Evolutionary conservation across 1,284 basidiomycete species (phyloP).

Genomic region (Pholiota adiposa): DNA sequence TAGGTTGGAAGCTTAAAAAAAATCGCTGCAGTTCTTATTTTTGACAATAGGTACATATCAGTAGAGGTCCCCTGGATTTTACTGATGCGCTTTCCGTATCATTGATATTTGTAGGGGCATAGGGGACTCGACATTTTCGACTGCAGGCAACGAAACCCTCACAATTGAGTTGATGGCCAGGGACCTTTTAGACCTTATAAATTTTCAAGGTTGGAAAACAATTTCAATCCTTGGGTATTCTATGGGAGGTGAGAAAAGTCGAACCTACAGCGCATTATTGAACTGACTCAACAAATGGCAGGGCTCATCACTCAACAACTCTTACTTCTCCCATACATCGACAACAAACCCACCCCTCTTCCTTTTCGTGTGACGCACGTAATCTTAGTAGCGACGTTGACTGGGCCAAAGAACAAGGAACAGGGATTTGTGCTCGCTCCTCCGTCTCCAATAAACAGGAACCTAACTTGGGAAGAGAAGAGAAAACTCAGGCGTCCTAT

Average conservation of each 20-base stretch:
- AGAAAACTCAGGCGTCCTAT: not conserved
- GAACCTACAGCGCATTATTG: not conserved
- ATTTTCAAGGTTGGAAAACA: not conserved
- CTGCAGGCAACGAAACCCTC: not conserved
- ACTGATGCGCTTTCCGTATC: not conserved
- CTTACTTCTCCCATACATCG: not conserved
- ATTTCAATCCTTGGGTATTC: conserved; percentile 1
- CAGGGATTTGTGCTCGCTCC: not conserved
- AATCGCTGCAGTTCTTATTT: not conserved
- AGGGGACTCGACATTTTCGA: conserved; percentile 3
- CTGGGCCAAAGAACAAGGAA: conserved; percentile 5
- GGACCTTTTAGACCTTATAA: conserved; percentile 1
- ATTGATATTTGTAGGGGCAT: not conserved
- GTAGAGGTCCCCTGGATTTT: not conserved
- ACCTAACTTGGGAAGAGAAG: not conserved
- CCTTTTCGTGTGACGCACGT: not conserved
- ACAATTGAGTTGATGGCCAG: conserved; percentile 6
- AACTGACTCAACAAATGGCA: not conserved
- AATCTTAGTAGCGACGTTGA: conserved; percentile 1
- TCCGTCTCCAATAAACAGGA: not conserved
- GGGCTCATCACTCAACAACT: conserved; percentile 4
- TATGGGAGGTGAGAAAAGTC: not conserved
- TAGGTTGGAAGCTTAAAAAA: not conserved
- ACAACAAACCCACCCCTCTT: not conserved
- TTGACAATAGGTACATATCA: conserved; percentile 1